Base-by-base conservation (phyloP, 163 green algal genomes). In the Scenedesmus sp. region DNA sequence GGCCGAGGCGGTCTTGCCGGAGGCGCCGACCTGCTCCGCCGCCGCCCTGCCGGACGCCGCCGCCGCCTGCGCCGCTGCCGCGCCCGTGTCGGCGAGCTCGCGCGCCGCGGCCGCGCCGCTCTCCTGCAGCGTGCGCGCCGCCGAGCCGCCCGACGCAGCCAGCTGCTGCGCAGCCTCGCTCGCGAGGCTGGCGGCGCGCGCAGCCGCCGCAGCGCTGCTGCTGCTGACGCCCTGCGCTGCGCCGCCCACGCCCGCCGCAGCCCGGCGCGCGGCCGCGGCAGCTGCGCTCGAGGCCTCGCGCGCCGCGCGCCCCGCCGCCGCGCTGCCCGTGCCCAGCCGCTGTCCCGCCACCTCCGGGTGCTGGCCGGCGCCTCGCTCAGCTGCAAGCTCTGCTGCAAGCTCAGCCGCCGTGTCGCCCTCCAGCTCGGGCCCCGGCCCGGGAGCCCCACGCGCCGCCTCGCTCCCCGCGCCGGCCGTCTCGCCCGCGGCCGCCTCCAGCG, bases 401-500 rank as follows among this genome's bases (percentile, higher is more conserved):
- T 33, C 56, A 63, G 29, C 29, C 26, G 29, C 57, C 39, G 6
- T 47, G 39, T 6, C 39, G 10, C 6, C 39, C 39, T 47, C 39
- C 39, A 47, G 39, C 39, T 6, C 39, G 39, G 39, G 39, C 39
- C 39, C 10, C 7, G 7, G 6, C 7, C 39, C 39, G 6, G 39
- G 7, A 47, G 39, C 39, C 7, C 6, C 39, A 6, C 10, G 6
- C 7, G 39, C 39, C 6, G 39, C 39, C 39, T 29, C 6, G 15
- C 33, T 50, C 3, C 33, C 28, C 22, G 45, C 65, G 15, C 31
- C 34, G 15, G 62, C 34, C 4, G 28, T 48, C n/a, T 76, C 67
- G 17, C 67, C 67, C 54, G 67, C 67, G 44, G 22, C 51, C 2
- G 36, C 34, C 26, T 76, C 67, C 51, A 76, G 51, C 51, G 51